Conservation (phyloP, 2,329 filamentous ascomycete species). For the Clarireedia hainanense region DNA sequence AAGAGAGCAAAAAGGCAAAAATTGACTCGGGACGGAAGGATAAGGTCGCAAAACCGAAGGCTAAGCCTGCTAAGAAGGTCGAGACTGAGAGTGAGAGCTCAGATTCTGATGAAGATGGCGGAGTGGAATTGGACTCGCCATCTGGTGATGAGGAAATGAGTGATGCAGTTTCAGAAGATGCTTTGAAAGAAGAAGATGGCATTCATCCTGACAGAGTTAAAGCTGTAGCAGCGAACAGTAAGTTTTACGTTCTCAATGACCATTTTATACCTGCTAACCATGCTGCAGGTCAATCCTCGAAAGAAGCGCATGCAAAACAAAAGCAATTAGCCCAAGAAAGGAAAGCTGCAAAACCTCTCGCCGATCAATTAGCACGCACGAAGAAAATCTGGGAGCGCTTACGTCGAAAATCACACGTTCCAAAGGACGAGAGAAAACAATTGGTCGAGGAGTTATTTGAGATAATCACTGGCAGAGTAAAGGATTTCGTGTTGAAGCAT, state of each 20-base stretch:
- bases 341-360: constrained; percentile 86
- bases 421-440: constrained; percentile 77
- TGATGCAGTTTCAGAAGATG: constrained; percentile 31
- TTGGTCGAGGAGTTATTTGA: constrained; percentile 83
- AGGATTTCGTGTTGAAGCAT: constrained; percentile 97
- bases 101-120: constrained; percentile 21
- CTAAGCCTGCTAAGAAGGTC: constrained; percentile 24
- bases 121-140: constrained; percentile 26
- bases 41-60: constrained; percentile 9
- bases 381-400: constrained; percentile 98
- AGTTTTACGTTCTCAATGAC: constrained; percentile 5
- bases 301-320: constrained; percentile 89
- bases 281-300: constrained; percentile 53
- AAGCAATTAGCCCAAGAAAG: constrained; percentile 82
- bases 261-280: constrained; percentile 28
- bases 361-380: constrained; percentile 76
- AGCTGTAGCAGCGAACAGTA: constrained; percentile 24
- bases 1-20: constrained; percentile 45
- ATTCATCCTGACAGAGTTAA: constrained; percentile 30
- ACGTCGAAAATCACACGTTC: constrained; percentile 87
- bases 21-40: constrained; percentile 22
- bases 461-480: constrained; percentile 84
- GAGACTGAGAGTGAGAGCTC: constrained; percentile 31
- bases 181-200: constrained; percentile 27
- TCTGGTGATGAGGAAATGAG: constrained; percentile 15